phyloP scores from a whole-genome alignment of 768 basidiomycete species.

The Calocera cornea region DNA sequence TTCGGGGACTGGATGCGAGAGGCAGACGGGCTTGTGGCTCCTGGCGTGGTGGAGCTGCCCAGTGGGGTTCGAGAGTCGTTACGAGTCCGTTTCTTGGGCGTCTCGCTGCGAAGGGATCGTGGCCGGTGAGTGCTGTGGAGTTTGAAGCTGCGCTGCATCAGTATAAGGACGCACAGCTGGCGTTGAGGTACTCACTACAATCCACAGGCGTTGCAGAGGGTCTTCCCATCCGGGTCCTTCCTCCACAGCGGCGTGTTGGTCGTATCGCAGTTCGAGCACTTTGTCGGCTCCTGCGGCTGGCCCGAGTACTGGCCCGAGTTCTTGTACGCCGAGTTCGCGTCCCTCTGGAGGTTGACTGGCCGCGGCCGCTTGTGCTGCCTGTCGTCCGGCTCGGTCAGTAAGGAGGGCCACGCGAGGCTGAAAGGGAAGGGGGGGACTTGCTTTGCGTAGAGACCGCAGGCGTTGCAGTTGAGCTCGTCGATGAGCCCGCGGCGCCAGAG shows the following conservation, averaged over 20 bases:
- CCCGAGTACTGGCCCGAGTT: constrained; percentile 49
- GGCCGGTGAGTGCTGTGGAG: constrained; percentile 74
- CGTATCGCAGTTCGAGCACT: constrained; percentile 79
- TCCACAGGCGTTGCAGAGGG: constrained; percentile 80
- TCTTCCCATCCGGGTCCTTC: constrained; percentile 83
- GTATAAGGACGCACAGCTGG: background rate
- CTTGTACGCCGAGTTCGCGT: constrained; percentile 43
- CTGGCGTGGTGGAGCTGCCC: background rate
- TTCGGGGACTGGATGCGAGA: background rate
- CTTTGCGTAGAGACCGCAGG: constrained; percentile 79
- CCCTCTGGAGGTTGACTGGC: constrained; percentile 69
- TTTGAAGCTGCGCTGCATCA: constrained; percentile 41
- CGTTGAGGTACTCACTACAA: constrained; percentile 41
- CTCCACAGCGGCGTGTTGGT: constrained; percentile 82
- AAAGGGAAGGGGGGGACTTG: constrained; percentile 5
- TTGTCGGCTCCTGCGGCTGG: constrained; percentile 63
- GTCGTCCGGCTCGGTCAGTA: background rate
- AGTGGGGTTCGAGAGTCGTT: background rate
- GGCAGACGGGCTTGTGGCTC: background rate
- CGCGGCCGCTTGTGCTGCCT: constrained; percentile 71
- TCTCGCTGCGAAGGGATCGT: constrained; percentile 47
- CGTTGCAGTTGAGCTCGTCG: constrained; percentile 81
- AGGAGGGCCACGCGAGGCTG: background rate
- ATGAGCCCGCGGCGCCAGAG: constrained; percentile 77
- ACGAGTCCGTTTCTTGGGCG: background rate